Evolutionary conservation across 306 rosid genomes (phyloP), one percentile per base, ranked within the genome.

Genomic region (Trichosanthes cucumerina): DNA sequence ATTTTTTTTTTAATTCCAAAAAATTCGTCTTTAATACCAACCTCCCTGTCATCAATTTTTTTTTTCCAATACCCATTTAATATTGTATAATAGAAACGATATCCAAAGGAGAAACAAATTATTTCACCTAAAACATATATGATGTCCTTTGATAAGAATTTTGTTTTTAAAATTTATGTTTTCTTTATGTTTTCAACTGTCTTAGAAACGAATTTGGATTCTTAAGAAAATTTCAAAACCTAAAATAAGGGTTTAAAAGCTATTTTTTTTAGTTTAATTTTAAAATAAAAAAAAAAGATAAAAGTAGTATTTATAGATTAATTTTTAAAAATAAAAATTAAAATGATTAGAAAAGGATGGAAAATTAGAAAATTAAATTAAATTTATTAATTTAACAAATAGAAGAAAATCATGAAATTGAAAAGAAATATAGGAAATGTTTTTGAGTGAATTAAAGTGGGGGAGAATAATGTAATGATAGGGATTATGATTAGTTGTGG

Each of bases 401-500:
- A 4, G 28, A 63, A 77, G 65, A 64, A 66, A 80, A 78, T 3
- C 14, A 78, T 12, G 54, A n/a, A 73, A 65, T 3, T 47, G 66
- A 52, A 80, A 28, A 63, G 46, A 69, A 66, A 18, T 36, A 36
- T 9, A 65, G 75, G 21, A 16, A 68, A 68, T 34, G 47, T 34
- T 68, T 68, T 38, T 1, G 63, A 21, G 52, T 68, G 16, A 68
- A n/a, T 41, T 68, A 39, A 68, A 39, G 75, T 18, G 23, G 21
- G 39, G 33, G 24, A 34, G 69, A 76, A 58, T 34, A 56, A 41
- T 76, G 69, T 54, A 21, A 53, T 53, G 68, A 53, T 34, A 76
- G 36, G 43, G 57, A 24, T 39, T 77, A 76, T 49, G 62, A 53
- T 77, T 47, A 79, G 26, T 56, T 72, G 77, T 26, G 76, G 57